Base-by-base conservation (phyloP, 2,329 filamentous ascomycete species). In the Cucurbitaria berberidis region DNA sequence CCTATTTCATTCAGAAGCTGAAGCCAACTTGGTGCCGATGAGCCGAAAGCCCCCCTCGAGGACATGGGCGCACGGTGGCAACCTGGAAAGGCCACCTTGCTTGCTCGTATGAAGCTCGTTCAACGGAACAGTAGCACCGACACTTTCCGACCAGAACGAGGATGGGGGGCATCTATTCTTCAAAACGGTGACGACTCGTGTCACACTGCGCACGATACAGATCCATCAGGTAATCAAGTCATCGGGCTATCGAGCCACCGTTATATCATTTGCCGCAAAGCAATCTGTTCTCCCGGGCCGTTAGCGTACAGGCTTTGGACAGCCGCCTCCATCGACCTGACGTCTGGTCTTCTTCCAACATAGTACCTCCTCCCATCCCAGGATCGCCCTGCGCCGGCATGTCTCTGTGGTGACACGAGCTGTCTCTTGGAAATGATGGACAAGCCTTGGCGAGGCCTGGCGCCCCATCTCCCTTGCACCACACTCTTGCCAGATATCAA, bases 51-150 rank as follows among this genome's bases (percentile, higher is more conserved):
- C 46, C 45, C 51, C 51, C 43, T 51, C 51, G 36, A 51, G 36
- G 34, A 41, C 48, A 47, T 51, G 45, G 54, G 54, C 50, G 56
- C 59, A 62, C 53, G 51, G 57, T 56, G 57, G 54, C 57, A 47
- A 58, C 35, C 41, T 44, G 41, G 41, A 62, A 42, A 62, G 57
- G 59, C 51, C 59, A 62, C 51, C 51, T 62, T 59, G 51, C 59
- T 47, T 57, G 47, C 46, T 53, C 53, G 50, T 49, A 44, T 38
- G 35, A 51, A 48, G 57, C 57, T 55, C 53, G 50, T 57, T 54
- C 57, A 55, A 52, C 55, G 40, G 51, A 51, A 36, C 49, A 44
- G 48, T 52, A 51, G 44, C 52, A 57, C 57, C 58, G 52, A 47
- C 44, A 49, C 45, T 39, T 41, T 51, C 24, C 51, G 43, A 36